Percentiles rank a stretch among this genome's conserved stretches.
Evolutionary conservation across 805 yeast genomes (phyloP).

Genomic region (Torulaspora delbrueckii): DNA sequence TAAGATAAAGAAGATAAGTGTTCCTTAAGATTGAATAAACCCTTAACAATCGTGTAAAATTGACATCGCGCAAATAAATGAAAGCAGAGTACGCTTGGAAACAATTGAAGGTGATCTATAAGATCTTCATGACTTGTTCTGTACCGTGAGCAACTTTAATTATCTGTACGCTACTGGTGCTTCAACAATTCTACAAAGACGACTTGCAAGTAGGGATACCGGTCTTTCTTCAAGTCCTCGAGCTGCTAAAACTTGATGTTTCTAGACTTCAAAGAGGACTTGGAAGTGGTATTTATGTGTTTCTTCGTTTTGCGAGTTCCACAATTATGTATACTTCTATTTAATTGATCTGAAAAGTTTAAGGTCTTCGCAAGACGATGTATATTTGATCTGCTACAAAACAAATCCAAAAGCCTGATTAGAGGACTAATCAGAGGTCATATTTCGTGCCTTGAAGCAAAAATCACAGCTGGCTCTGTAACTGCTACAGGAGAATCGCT

Average conservation of each 20-base stretch:
- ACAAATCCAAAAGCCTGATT: background rate
- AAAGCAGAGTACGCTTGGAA: background rate
- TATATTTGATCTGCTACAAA: background rate
- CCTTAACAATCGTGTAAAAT: background rate
- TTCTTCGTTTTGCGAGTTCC: background rate
- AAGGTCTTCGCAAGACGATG: background rate
- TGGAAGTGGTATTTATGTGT: background rate
- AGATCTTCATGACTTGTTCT: background rate
- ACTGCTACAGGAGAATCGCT: too few relatives aligned
- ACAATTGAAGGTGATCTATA: background rate
- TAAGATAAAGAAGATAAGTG: background rate
- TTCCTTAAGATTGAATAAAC: background rate
- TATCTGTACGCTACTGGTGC: background rate
- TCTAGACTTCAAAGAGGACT: background rate
- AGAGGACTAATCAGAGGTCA: background rate
- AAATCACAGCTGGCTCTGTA: background rate
- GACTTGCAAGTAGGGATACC: too few relatives aligned
- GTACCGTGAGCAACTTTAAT: too few relatives aligned
- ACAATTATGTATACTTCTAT: background rate
- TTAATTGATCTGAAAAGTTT: background rate
- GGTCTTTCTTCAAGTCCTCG: too few relatives aligned
- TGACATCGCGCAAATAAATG: background rate
- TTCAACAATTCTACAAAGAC: background rate
- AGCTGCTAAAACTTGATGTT: too few relatives aligned
- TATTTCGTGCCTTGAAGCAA: background rate